A percentile compares a stretch with the other conserved stretches of the same genome.
Evolutionary conservation across 2,329 filamentous ascomycete species (phyloP).

Genomic region (Talaromyces piceae): DNA sequence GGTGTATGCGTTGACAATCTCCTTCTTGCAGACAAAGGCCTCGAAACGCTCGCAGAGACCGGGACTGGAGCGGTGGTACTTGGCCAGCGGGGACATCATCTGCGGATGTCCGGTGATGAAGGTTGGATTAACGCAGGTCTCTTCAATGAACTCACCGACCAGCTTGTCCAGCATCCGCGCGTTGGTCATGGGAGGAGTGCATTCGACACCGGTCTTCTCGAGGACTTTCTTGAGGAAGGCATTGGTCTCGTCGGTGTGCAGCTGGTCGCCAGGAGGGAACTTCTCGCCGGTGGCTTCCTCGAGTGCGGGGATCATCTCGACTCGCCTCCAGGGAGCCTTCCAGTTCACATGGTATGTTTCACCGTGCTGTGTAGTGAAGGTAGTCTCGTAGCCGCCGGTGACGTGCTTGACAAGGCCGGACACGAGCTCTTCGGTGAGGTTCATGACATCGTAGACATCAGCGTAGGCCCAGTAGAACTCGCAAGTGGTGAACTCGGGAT

Average conservation of each 20-base stretch:
- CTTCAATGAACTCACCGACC: conserved; percentile 89
- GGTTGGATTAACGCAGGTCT: conserved; percentile 86
- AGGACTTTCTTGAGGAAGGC: conserved; percentile 77
- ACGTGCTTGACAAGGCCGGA: conserved; percentile 82
- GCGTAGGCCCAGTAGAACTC: conserved; percentile 96
- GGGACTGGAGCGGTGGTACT: conserved; percentile 74
- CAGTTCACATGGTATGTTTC: conserved; percentile 91
- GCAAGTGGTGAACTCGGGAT: conserved; percentile 95
- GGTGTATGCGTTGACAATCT: conserved; percentile 94
- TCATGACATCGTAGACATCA: conserved; percentile 85
- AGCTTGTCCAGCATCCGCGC: conserved; percentile 95
- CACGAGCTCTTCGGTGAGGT: conserved; percentile 87
- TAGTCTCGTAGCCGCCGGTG: conserved; percentile 76
- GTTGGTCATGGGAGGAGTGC: conserved; percentile 83
- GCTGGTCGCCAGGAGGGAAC: conserved; percentile 81
- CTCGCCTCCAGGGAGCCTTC: conserved; percentile 84
- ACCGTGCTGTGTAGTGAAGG: conserved; percentile 77
- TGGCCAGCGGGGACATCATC: conserved; percentile 93
- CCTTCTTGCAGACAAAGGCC: conserved; percentile 94
- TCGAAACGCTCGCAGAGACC: conserved; percentile 96
- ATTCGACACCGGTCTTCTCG: conserved; percentile 86
- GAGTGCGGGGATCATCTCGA: conserved; percentile 92
- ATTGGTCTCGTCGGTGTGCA: conserved; percentile 84
- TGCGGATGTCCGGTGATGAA: conserved; percentile 79
- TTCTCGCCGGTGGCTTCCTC: conserved; percentile 87